phyloP scores from a whole-genome alignment of 208 protist genomes.

The Leishmania mexicana region DNA sequence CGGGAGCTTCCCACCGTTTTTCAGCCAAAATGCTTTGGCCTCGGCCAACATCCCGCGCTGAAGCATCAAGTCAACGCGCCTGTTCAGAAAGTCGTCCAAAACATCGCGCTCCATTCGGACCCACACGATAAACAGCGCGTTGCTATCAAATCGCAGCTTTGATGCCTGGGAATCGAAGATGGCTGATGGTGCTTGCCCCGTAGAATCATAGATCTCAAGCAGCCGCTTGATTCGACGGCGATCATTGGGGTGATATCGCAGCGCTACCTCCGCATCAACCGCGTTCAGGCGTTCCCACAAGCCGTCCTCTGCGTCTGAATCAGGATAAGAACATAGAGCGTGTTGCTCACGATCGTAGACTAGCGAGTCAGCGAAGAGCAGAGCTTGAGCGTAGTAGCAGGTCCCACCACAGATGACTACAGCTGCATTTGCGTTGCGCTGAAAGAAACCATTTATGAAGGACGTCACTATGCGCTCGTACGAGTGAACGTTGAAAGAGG shows the following conservation, averaged over 20 bases:
- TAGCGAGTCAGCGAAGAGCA: slow-evolving; percentile 70
- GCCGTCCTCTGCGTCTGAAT: slow-evolving; percentile 12
- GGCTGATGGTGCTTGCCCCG: slow-evolving; percentile 52
- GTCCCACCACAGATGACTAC: slow-evolving; percentile 86
- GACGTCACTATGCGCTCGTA: slow-evolving; percentile 50
- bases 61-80: slow-evolving; percentile 85
- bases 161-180: slow-evolving; percentile 35
- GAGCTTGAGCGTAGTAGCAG: slow-evolving; percentile 72
- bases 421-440: slow-evolving; percentile 34
- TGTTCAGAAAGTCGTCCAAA: slow-evolving; percentile 54
- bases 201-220: slow-evolving; percentile 72
- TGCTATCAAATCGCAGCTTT: slow-evolving; percentile 42
- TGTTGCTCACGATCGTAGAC: slow-evolving; percentile 17
- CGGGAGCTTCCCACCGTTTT: slow-evolving; percentile 10
- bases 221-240: slow-evolving; percentile 72
- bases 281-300: slow-evolving; percentile 59
- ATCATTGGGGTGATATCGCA: slow-evolving; percentile 87
- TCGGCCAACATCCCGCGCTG: slow-evolving; percentile 69
- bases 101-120: slow-evolving; percentile 33
- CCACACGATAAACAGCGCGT: slow-evolving; percentile 74
- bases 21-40: slow-evolving; percentile 37
- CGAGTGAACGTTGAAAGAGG: slow-evolving; percentile 52
- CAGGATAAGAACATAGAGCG: neutral
- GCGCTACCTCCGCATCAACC: slow-evolving; percentile 71
- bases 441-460: slow-evolving; percentile 63